Evolutionary conservation across 768 basidiomycete genomes (phyloP), one percentile per base, ranked within the genome.

Genomic region (Cantharellus cinnabarinus): DNA sequence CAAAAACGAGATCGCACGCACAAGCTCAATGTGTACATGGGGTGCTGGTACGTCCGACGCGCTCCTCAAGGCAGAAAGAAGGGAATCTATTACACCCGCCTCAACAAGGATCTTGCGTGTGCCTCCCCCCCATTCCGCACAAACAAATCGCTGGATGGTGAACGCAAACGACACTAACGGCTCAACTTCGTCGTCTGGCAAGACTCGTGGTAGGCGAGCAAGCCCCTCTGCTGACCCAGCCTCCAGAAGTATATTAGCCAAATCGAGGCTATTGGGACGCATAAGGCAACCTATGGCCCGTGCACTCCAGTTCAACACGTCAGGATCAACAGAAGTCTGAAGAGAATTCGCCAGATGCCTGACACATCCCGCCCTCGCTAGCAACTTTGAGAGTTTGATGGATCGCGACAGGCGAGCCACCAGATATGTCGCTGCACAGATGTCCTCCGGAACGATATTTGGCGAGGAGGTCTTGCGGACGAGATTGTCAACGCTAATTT

Each of bases 281-380:
- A 61, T 61, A 29, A 61, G 57, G 50, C 60, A 61, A 7, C 60
- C 60, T 3, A 61, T 37, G 42, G 60, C 60, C 38, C 60, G 39
- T 2, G 60, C 60, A 40, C 57, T 61, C 58, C 42, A 61, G 42
- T 59, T 53, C 57, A 61, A 50, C 40, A 61, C 57, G 42, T 61
- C 56, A 34, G 60, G 60, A 40, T 58, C 42, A 20, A 50, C 44
- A 5, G 57, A 61, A 3, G 42, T 48, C 2, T 34, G 35, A 44
- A 61, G 38, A 48, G 53, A 57, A 20, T 35, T 34, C n/a, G 58
- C 39, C 20, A 61, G 44, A 4, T 56, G 60, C 48, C 52, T 50
- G 50, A 61, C 51, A 50, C 56, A 57, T 3, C 60, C 60, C n/a
- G n/a, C 37, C 38, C 58, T 61, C 14, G 58, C 29, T 39, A 61